A percentile compares a stretch with the other conserved stretches of the same genome.
Conservation (phyloP, 352 stramenopile genomes). For the Globisporangium radiosum region DNA sequence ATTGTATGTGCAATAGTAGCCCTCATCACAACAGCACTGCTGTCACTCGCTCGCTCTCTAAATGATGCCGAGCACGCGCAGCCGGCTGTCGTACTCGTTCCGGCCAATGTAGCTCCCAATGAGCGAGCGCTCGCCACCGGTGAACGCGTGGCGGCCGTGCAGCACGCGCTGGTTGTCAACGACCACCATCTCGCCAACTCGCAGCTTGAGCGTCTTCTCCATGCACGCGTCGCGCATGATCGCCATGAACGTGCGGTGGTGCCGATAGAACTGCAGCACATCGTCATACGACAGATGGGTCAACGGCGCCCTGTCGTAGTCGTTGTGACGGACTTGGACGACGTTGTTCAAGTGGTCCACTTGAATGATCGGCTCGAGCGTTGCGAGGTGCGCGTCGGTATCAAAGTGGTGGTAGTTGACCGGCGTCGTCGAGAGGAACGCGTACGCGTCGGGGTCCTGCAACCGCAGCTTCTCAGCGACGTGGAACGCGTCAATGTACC, state of each 20-base stretch:
- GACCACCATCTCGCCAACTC: slow-evolving; percentile 77
- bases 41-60: slow-evolving; percentile 18
- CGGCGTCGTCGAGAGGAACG: slow-evolving; percentile 58
- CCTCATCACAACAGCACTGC: too few relatives aligned
- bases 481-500: slow-evolving; percentile 79
- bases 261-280: slow-evolving; percentile 63
- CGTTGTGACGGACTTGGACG: slow-evolving; percentile 83
- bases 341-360: slow-evolving; percentile 69
- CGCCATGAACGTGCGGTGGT: slow-evolving; percentile 63
- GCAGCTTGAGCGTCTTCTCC: slow-evolving; percentile 58
- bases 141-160: slow-evolving; percentile 32
- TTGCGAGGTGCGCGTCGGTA: slow-evolving; percentile 62
- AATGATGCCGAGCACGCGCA: slow-evolving; percentile 80
- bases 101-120: slow-evolving; percentile 87
- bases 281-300: slow-evolving; percentile 75
- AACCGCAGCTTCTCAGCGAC: slow-evolving; percentile 56
- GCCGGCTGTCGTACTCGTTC: slow-evolving; percentile 78
- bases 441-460: slow-evolving; percentile 54
- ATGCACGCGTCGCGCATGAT: slow-evolving; percentile 54
- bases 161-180: slow-evolving; percentile 87
- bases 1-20: too few relatives aligned
- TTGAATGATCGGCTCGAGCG: slow-evolving; percentile 76
- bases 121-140: slow-evolving; percentile 65
- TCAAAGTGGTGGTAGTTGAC: slow-evolving; percentile 80
- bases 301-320: slow-evolving; percentile 80